A percentile compares a stretch with the other conserved stretches of the same genome.
Conservation (phyloP, 306 rosid genomes). For the Trifolium dubium region DNA sequence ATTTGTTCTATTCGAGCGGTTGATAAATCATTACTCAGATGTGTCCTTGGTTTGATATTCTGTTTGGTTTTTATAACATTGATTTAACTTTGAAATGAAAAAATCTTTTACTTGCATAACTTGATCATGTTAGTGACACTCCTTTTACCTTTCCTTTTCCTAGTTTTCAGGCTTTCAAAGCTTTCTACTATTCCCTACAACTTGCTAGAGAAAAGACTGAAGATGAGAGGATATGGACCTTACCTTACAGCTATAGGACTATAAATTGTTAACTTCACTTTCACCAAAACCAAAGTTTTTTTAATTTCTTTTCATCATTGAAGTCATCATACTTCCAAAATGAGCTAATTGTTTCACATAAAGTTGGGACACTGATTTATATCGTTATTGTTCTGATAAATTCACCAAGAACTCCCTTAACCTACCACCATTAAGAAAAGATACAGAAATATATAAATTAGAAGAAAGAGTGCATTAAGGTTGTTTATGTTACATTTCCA, state of each 20-base stretch:
- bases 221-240: constrained; percentile 43
- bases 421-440: constrained; percentile 43
- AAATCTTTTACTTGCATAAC: constrained; percentile 38
- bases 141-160: constrained; percentile 48
- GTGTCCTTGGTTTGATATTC: background rate
- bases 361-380: constrained; percentile 61
- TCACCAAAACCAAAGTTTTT: constrained; percentile 52
- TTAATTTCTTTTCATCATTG: constrained; percentile 48
- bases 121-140: constrained; percentile 41
- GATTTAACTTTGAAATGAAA: constrained; percentile 8
- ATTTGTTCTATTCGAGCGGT: background rate
- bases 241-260: constrained; percentile 58
- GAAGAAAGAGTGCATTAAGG: constrained; percentile 37
- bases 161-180: constrained; percentile 64
- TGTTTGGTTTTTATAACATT: background rate
- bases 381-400: constrained; percentile 56
- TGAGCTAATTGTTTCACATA: constrained; percentile 51
- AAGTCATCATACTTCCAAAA: constrained; percentile 65
- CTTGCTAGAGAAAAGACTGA: constrained; percentile 40
- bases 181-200: constrained; percentile 42
- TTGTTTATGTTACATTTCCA: constrained; percentile 37
- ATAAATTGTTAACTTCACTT: constrained; percentile 43
- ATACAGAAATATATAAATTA: constrained; percentile 16
- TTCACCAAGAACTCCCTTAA: constrained; percentile 34
- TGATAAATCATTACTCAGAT: background rate